Evolutionary conservation across 75 land plant genomes (phyloP), one percentile per base, ranked within the genome.

Genomic region (Cunninghamia lanceolata): DNA sequence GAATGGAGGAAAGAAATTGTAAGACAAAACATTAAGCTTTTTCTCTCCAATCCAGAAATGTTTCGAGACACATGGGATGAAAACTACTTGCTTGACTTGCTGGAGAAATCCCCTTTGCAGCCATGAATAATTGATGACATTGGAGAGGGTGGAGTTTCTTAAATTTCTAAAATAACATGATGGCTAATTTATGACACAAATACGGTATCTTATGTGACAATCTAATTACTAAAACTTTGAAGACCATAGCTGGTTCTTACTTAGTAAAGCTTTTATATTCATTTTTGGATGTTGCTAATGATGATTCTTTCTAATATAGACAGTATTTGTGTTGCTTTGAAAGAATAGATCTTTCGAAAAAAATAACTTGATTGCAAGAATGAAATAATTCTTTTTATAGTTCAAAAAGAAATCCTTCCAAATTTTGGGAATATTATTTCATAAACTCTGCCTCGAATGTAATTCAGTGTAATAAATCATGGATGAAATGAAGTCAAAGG

Each of bases 1-100:
- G 75, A 71, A 71, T 71, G 75, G 75, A 71, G 75, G 75, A 71
- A 71, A 32, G 36, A 9, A 71, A 71, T 71, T 71, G 75, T 2
- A 71, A 71, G 0, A 25, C 3, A 21, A 71, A 34, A 10, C 36
- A 11, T 34, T 21, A 32, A 34, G 34, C 3, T 30, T 32, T 1
- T 34, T 9, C 2, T 71, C 34, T 71, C 75, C 11, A 34, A 34
- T 71, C 75, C 75, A 71, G 15, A 0, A 71, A 71, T 36, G 15
- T 71, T 32, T 32, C 75, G 75, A 15, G 75, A 71, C 75, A 10
- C 2, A 15, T 32, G 36, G 28, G 36, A 71, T 3, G 15, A 71
- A 30, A 21, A 32, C 34, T 9, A 32, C 36, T 30, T 70, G 11
- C 34, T 9, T 70, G 73, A 30, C 7, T 70, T 4, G 73, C 2